A percentile compares a stretch with the other conserved stretches of the same genome.
phyloP scores from a whole-genome alignment of 2,329 filamentous ascomycete genomes.

The Clonostachys byssicola region DNA sequence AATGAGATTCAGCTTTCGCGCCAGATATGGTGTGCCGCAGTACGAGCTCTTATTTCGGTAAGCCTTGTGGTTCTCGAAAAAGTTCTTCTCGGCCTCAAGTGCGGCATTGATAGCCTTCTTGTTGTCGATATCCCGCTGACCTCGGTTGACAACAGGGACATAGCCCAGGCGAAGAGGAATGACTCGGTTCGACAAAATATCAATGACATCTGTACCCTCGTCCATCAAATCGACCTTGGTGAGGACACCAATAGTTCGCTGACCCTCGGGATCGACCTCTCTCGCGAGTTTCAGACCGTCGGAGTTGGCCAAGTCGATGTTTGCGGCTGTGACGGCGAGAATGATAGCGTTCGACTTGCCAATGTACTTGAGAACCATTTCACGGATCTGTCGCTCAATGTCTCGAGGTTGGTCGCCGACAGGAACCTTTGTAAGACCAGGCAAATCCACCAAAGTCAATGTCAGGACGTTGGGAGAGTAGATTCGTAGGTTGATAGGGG shows the following conservation, averaged over 20 bases:
- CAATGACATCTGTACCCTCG: slow-evolving; percentile 95
- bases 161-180: slow-evolving; percentile 94
- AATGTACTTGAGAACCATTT: slow-evolving; percentile 99
- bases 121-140: slow-evolving; percentile 97
- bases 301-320: slow-evolving; percentile 97
- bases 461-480: slow-evolving; percentile 98
- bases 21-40: slow-evolving; percentile 95
- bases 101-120: slow-evolving; percentile 91
- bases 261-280: slow-evolving; percentile 95
- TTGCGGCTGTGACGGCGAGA: slow-evolving; percentile 91
- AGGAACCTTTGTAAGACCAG: slow-evolving; percentile 92
- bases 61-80: slow-evolving; percentile 97
- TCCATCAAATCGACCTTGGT: slow-evolving; percentile 99
- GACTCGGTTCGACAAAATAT: slow-evolving; percentile 95
- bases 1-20: slow-evolving; percentile 95
- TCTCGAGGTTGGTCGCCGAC: slow-evolving; percentile 95
- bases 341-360: slow-evolving; percentile 98
- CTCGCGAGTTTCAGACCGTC: slow-evolving; percentile 94
- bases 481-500: slow-evolving; percentile 95
- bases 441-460: slow-evolving; percentile 91
- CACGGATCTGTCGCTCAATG: slow-evolving; percentile 93
- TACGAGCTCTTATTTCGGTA: slow-evolving; percentile 98
- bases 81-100: slow-evolving; percentile 90
- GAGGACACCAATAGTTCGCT: slow-evolving; percentile 95
- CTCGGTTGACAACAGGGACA: slow-evolving; percentile 95